Percentiles rank a stretch among this genome's conserved stretches.
Evolutionary conservation across 768 basidiomycete species (phyloP).

Genomic region (Daedalea quercina): DNA sequence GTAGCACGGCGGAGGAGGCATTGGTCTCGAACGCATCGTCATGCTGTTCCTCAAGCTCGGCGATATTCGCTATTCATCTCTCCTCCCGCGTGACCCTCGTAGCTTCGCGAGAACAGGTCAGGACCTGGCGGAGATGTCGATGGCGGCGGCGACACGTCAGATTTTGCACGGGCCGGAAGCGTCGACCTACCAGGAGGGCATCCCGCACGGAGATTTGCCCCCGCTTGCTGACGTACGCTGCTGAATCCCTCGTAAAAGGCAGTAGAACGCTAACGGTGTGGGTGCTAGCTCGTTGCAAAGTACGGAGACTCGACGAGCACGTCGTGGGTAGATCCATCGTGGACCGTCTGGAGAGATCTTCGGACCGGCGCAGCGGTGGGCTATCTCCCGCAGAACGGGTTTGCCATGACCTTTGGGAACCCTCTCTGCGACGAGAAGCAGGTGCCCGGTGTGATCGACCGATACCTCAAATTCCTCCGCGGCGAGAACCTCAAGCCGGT

Average conservation of each 20-base stretch:
- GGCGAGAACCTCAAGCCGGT: constrained; percentile 43
- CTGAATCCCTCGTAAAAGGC: neutral
- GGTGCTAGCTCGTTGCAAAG: constrained; percentile 42
- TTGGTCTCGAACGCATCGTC: constrained; percentile 89
- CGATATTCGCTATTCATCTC: constrained; percentile 84
- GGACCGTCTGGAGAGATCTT: constrained; percentile 43
- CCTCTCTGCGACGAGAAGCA: constrained; percentile 40
- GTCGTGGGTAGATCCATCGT: constrained; percentile 58
- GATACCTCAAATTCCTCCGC: constrained; percentile 37
- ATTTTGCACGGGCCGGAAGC: constrained; percentile 24
- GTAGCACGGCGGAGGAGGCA: constrained; percentile 88
- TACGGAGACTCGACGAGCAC: constrained; percentile 67
- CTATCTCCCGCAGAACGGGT: constrained; percentile 46
- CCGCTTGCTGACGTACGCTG: constrained; percentile 25
- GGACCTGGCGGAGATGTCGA: constrained; percentile 18
- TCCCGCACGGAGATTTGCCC: constrained; percentile 21
- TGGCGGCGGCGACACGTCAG: constrained; percentile 17
- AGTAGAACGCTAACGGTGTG: neutral
- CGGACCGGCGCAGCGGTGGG: constrained; percentile 54
- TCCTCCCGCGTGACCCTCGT: constrained; percentile 97
- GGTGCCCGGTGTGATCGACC: constrained; percentile 35
- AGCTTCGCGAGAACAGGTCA: constrained; percentile 41
- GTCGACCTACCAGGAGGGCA: constrained; percentile 18
- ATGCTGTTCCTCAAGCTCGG: constrained; percentile 97
- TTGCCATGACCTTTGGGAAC: constrained; percentile 58